phyloP scores from a whole-genome alignment of 768 basidiomycete species.

The Pleurotus giganteus region DNA sequence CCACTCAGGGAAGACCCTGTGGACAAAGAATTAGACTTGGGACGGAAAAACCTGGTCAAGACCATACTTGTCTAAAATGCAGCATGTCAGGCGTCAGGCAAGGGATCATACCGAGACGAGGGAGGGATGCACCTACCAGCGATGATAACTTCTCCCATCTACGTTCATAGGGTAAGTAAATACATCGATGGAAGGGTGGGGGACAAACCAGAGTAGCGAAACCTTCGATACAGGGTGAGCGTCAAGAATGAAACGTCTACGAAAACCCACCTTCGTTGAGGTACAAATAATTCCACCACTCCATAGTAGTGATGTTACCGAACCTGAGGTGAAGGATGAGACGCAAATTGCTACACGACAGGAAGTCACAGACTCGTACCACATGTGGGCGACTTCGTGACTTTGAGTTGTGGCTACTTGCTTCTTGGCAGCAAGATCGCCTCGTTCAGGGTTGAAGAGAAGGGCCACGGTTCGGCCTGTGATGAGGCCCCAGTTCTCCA shows the following conservation, averaged over 20 bases:
- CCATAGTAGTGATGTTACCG: conserved; percentile 92
- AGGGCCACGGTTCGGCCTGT: conserved; percentile 84
- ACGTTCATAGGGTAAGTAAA: conserved; percentile 10
- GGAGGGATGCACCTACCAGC: conserved; percentile 46
- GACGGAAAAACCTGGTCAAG: conserved; percentile 1
- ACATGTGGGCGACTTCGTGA: conserved; percentile 88
- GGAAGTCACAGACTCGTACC: conserved; percentile 37
- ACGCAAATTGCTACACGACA: neutral
- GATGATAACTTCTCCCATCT: conserved; percentile 90
- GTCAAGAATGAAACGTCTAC: neutral
- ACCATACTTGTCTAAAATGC: conserved; percentile 50
- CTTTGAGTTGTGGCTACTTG: conserved; percentile 73
- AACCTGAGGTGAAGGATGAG: conserved; percentile 49
- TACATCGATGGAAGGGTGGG: neutral
- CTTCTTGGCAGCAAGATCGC: conserved; percentile 74
- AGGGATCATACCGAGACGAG: neutral
- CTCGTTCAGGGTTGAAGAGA: conserved; percentile 73
- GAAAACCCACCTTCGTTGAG: conserved; percentile 63
- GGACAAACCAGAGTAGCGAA: conserved; percentile 75
- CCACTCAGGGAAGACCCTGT: conserved; percentile 82
- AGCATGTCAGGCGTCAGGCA: neutral
- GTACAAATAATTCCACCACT: conserved; percentile 88
- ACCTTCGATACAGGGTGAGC: conserved; percentile 36
- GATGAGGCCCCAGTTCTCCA: conserved; percentile 96
- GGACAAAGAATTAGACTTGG: conserved; percentile 3